Evolutionary conservation across 805 yeast genomes (phyloP).

Genomic region (Saccharomycopsis microspora): DNA sequence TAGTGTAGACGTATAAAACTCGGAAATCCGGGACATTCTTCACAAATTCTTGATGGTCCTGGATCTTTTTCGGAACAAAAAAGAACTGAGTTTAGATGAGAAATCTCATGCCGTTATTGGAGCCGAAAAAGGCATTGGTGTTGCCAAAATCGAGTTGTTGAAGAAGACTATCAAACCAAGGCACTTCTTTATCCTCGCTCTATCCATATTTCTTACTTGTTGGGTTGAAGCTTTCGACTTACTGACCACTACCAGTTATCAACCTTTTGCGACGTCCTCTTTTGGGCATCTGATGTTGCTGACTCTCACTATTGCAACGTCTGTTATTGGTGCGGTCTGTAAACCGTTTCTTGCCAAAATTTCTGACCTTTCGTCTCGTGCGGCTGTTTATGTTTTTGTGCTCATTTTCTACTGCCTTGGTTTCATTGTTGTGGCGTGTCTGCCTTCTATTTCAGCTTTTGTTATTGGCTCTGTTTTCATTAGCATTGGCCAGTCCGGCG

Average conservation of each 20-base stretch:
- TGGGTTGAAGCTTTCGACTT: conserved; percentile 24
- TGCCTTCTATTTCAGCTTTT: conserved; percentile 25
- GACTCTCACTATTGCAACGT: conserved; percentile 28
- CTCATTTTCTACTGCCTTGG: conserved; percentile 26
- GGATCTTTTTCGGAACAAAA: no score
- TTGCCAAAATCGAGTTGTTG: conserved; percentile 21
- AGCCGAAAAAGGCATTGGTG: conserved; percentile 19
- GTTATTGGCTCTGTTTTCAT: conserved; percentile 27
- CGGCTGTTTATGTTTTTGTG: conserved; percentile 26
- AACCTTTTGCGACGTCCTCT: conserved; percentile 30
- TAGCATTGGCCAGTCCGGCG: conserved; percentile 28
- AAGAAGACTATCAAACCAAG: conserved; percentile 17
- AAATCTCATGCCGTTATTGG: neutral
- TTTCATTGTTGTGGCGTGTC: conserved; percentile 26
- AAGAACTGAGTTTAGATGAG: neutral
- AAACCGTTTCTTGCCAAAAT: conserved; percentile 30
- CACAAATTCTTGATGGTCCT: no score
- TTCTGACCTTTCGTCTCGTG: conserved; percentile 30
- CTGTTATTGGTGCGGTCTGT: conserved; percentile 28
- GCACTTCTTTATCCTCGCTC: conserved; percentile 17
- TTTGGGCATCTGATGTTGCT: conserved; percentile 31
- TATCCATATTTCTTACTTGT: conserved; percentile 19
- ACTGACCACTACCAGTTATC: conserved; percentile 24
- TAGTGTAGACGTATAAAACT: no score
- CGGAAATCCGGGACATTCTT: no score